These are phyloP conservation scores for Epichloe scottii DNA, from an alignment of 2,329 filamentous ascomycete species.

Conservation along the genomic window DNA sequence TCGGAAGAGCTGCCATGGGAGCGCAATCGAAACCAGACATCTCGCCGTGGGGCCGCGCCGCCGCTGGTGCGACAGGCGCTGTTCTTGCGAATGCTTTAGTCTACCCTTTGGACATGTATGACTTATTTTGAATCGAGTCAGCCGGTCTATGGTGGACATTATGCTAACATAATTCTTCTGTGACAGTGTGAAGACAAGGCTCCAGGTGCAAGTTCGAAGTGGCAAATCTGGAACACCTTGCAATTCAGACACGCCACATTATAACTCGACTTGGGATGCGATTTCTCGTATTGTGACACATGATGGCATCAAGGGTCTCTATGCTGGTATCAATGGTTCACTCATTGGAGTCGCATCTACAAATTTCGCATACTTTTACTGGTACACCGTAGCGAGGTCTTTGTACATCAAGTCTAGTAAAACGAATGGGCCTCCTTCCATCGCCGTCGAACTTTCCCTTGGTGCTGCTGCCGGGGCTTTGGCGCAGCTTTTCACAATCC, in stretches of 20 bases:
- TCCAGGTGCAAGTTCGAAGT: conserved; percentile 85
- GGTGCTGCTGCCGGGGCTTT: conserved; percentile 82
- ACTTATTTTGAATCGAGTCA: conserved; percentile 7
- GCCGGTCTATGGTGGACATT: not conserved
- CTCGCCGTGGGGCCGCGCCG: conserved; percentile 84
- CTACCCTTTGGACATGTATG: conserved; percentile 93
- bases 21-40: conserved; percentile 56
- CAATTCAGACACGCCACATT: conserved; percentile 50
- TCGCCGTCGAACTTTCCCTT: conserved; percentile 67
- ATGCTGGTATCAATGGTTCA: conserved; percentile 76
- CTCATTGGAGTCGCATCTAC: conserved; percentile 89
- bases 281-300: conserved; percentile 69
- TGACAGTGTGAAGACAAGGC: conserved; percentile 77
- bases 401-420: conserved; percentile 58
- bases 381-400: conserved; percentile 81
- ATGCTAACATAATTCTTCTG: not conserved
- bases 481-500: conserved; percentile 92
- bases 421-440: conserved; percentile 48
- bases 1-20: conserved; percentile 27
- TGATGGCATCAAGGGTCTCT: conserved; percentile 73
- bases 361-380: conserved; percentile 99
- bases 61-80: conserved; percentile 85
- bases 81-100: conserved; percentile 91
- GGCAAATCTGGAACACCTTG: conserved; percentile 24
- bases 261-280: conserved; percentile 78